phyloP scores from a whole-genome alignment of 2,329 filamentous ascomycete species.

The Claviceps arundinis region DNA sequence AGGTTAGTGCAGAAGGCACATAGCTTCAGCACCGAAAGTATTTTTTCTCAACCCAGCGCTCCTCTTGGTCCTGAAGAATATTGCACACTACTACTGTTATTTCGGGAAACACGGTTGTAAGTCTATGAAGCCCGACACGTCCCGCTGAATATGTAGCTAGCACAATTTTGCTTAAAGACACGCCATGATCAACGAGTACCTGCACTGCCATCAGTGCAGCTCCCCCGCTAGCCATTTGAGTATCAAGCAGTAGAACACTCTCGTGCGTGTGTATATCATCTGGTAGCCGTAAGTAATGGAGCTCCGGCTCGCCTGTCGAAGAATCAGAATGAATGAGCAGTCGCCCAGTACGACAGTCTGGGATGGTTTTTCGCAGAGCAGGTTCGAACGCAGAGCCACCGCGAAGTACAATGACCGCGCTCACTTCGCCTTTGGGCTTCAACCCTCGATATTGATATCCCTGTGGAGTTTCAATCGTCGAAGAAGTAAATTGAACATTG shows the following conservation, averaged over 20 bases:
- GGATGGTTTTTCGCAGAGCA: slow-evolving; percentile 77
- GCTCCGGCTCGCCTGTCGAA: slow-evolving; percentile 75
- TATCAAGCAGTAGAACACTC: slow-evolving; percentile 75
- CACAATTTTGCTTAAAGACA: slow-evolving; percentile 70
- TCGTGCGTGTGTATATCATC: slow-evolving; percentile 60
- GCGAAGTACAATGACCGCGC: slow-evolving; percentile 76
- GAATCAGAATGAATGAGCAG: slow-evolving; percentile 83
- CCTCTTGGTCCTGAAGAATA: slow-evolving; percentile 68
- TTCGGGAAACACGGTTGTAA: slow-evolving; percentile 79
- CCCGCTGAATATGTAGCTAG: slow-evolving; percentile 90
- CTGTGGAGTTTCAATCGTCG: slow-evolving; percentile 56
- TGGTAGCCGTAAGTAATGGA: slow-evolving; percentile 79
- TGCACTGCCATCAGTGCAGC: slow-evolving; percentile 84
- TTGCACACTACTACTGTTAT: slow-evolving; percentile 78
- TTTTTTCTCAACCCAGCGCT: slow-evolving; percentile 77
- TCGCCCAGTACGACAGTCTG: slow-evolving; percentile 80
- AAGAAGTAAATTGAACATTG: slow-evolving; percentile 55
- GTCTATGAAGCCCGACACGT: slow-evolving; percentile 65
- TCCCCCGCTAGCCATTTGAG: slow-evolving; percentile 89
- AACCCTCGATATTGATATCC: slow-evolving; percentile 60
- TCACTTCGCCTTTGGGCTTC: slow-evolving; percentile 56
- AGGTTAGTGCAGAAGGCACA: background rate
- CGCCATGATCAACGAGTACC: slow-evolving; percentile 89
- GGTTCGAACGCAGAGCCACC: slow-evolving; percentile 82
- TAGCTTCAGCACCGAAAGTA: slow-evolving; percentile 68